A percentile compares a stretch with the other conserved stretches of the same genome.
Evolutionary conservation across 768 basidiomycete species (phyloP).

Genomic region (Trametes cubensis): DNA sequence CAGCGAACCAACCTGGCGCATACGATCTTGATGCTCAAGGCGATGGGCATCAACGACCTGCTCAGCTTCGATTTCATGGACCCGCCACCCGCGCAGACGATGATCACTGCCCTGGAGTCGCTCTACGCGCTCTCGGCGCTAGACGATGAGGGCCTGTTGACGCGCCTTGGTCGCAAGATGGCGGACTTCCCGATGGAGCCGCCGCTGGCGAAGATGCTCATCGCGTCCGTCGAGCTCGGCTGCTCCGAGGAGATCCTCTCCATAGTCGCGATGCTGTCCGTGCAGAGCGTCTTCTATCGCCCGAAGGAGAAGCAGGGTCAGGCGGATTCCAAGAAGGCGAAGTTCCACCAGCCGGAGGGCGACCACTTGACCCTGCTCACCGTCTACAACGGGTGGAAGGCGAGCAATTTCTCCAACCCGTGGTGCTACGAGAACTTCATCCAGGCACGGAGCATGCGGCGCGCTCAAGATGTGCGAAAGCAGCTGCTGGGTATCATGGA

Average conservation of each 20-base stretch:
- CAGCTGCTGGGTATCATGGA: constrained; percentile 99
- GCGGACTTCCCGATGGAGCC: constrained; percentile 99
- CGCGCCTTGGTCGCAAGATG: constrained; percentile 96
- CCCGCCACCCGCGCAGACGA: constrained; percentile 93
- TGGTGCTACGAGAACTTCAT: constrained; percentile 99
- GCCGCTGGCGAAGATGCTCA: constrained; percentile 94
- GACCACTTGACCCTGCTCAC: constrained; percentile 91
- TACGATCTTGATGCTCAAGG: constrained; percentile 94
- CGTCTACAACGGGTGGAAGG: constrained; percentile 99
- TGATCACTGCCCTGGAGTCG: constrained; percentile 94
- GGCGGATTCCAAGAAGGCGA: constrained; percentile 99
- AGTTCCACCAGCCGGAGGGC: constrained; percentile 99
- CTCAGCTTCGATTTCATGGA: constrained; percentile 99
- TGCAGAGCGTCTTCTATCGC: constrained; percentile 95
- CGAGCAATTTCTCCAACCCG: constrained; percentile 92
- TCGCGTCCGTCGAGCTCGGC: constrained; percentile 94
- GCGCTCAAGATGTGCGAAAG: constrained; percentile 97
- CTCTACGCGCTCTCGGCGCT: constrained; percentile 94
- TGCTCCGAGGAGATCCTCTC: constrained; percentile 98
- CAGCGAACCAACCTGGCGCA: constrained; percentile 91
- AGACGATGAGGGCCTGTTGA: constrained; percentile 95
- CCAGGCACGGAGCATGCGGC: constrained; percentile 94
- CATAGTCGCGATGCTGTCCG: constrained; percentile 96
- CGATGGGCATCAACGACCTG: constrained; percentile 98
- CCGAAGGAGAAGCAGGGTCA: constrained; percentile 99